Base-by-base conservation (phyloP, 176 grass and related monocot species). In the Phragmites australis region DNA sequence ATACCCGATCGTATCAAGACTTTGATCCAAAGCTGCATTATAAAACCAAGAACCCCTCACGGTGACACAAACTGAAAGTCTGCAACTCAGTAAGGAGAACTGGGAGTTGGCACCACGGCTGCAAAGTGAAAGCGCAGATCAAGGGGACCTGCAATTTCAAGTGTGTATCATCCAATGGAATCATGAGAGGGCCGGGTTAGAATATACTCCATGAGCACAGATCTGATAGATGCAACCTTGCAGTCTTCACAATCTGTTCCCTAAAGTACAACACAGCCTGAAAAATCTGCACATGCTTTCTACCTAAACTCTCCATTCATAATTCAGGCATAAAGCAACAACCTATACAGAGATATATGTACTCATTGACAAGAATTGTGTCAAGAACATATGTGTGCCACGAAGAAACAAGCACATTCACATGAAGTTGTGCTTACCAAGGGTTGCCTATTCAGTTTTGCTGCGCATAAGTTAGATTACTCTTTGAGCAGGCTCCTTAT, bases 1-100 rank as follows among this genome's bases (percentile, higher is more conserved):
- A 52, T 43, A 85, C 71, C 54, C 50, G 31, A 62, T 40, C 65
- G n/a, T 77, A 78, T 71, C 74, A 68, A 57, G 69, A 56, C 29
- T 86, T 75, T 74, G 64, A 68, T 61, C 29, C 40, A 67, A 68
- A 68, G 69, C 13, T 66, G 10, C 12, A 67, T 68, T 68, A 87
- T 46, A 51, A 75, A 67, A 42, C 40, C 9, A 60, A 40, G 68
- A 21, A 56, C 19, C 72, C 46, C 56, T 32, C 55, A 15, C 47
- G 21, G 18, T 47, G 48, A 56, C 7, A 32, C 22, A 18, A 51
- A n/a, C 6, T 21, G 47, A 23, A 48, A 74, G 50, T 1, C 26
- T 34, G 16, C 39, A 39, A 51, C 46, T 52, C 3, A 45, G 58
- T 65, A 15, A 21, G 0, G 18, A 19, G n/a, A 25, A 64, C 32